Evolutionary conservation across 1,284 basidiomycete species (phyloP).

Genomic region (Apiotrichum siamense): DNA sequence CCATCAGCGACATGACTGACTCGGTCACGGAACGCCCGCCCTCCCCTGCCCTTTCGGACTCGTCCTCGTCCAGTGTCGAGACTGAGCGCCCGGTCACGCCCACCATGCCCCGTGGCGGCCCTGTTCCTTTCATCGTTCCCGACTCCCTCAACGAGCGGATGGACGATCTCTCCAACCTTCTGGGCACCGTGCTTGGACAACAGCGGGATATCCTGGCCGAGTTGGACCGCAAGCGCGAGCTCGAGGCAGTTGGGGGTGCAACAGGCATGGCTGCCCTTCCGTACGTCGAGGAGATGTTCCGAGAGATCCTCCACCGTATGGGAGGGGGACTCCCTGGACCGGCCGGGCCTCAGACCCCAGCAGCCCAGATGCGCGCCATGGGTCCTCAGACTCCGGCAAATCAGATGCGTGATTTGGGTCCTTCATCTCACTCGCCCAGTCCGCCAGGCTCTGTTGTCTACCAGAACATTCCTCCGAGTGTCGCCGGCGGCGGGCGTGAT

Average conservation of each 20-base stretch:
- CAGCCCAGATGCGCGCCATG: neutral
- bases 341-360: neutral
- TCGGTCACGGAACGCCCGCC: neutral
- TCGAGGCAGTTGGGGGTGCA: constrained; percentile 7
- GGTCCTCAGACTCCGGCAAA: too few relatives aligned
- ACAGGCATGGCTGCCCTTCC: constrained; percentile 11
- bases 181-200: constrained; percentile 36
- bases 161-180: constrained; percentile 34
- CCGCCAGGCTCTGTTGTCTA: too few relatives aligned
- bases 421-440: too few relatives aligned
- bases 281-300: constrained; percentile 39
- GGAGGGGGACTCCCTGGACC: neutral
- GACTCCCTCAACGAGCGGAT: constrained; percentile 23
- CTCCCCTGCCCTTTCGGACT: neutral
- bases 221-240: constrained; percentile 16
- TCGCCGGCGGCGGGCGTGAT: neutral
- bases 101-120: constrained; percentile 9
- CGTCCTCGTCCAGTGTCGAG: constrained; percentile 20
- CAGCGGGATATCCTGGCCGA: constrained; percentile 33
- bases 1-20: constrained; percentile 15
- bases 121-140: constrained; percentile 22
- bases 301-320: constrained; percentile 22
- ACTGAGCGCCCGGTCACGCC: constrained; percentile 40
- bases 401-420: too few relatives aligned
- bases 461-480: neutral